phyloP scores from a whole-genome alignment of 1,139 yeast species.

The Hyphopichia pseudoburtonii region DNA sequence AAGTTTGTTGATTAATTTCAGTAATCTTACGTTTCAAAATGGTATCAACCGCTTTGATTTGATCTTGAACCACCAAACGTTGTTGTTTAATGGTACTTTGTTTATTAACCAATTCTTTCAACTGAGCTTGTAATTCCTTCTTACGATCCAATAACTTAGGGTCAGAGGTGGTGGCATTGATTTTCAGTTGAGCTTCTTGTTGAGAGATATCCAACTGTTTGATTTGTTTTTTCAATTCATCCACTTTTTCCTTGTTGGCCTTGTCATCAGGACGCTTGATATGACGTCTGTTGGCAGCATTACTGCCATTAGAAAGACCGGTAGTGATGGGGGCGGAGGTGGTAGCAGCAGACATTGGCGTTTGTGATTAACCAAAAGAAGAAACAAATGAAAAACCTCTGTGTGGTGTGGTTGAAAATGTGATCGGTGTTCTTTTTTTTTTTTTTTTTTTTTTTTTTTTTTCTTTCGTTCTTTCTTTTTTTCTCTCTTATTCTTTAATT shows the following conservation, averaged over 20 bases:
- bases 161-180: conserved; percentile 45
- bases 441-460: too few species aligned
- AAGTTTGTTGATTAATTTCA: conserved; percentile 71
- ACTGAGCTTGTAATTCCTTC: conserved; percentile 63
- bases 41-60: conserved; percentile 70
- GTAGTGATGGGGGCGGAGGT: conserved; percentile 17
- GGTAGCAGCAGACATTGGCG: conserved; percentile 18
- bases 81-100: conserved; percentile 73
- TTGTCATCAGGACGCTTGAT: conserved; percentile 78
- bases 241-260: conserved; percentile 58
- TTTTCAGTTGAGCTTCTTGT: conserved; percentile 42
- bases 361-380: neutral
- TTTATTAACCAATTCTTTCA: conserved; percentile 59
- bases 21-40: conserved; percentile 72
- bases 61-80: conserved; percentile 68
- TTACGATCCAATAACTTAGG: conserved; percentile 52
- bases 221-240: conserved; percentile 63
- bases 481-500: too few species aligned
- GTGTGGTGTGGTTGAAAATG: too few species aligned
- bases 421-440: too few species aligned
- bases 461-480: too few species aligned
- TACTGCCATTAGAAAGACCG: conserved; percentile 8
- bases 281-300: conserved; percentile 34
- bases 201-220: conserved; percentile 61
- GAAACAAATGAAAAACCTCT: neutral